These are phyloP conservation scores for Entamoeba invadens DNA, from an alignment of 208 protist genomes.

Conservation along the genomic window DNA sequence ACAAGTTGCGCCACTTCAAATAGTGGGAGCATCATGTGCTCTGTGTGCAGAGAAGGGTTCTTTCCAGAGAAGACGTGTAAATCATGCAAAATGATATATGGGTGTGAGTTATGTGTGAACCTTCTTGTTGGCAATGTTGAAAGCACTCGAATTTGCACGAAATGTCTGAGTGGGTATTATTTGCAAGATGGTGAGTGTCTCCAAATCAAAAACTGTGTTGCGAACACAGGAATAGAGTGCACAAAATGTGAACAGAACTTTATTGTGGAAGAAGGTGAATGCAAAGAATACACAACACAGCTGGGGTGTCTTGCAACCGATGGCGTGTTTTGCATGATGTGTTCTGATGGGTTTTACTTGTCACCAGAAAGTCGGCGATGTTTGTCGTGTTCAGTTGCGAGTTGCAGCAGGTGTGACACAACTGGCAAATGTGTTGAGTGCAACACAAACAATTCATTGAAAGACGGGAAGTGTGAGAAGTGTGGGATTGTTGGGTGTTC, in stretches of 20 bases:
- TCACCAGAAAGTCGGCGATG: neutral
- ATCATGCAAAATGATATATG: neutral
- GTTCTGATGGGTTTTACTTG: neutral
- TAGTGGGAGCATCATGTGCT: neutral
- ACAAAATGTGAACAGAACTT: neutral
- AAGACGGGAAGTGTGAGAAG: neutral
- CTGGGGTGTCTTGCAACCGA: neutral
- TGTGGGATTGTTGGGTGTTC: neutral
- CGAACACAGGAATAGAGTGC: neutral
- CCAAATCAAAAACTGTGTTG: neutral
- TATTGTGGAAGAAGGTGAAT: neutral
- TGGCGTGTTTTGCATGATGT: neutral
- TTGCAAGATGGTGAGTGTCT: neutral
- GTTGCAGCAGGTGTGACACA: neutral
- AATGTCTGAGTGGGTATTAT: neutral
- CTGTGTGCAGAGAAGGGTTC: neutral
- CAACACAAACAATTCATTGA: neutral
- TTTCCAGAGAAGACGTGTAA: neutral
- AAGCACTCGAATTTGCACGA: neutral
- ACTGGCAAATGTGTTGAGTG: neutral
- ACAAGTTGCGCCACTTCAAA: neutral
- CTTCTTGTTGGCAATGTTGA: neutral
- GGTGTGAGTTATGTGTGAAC: neutral
- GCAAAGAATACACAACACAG: neutral
- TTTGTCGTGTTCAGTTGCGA: neutral